phyloP scores from a whole-genome alignment of 2,329 filamentous ascomycete species.

The Ophiostoma perfectum region DNA sequence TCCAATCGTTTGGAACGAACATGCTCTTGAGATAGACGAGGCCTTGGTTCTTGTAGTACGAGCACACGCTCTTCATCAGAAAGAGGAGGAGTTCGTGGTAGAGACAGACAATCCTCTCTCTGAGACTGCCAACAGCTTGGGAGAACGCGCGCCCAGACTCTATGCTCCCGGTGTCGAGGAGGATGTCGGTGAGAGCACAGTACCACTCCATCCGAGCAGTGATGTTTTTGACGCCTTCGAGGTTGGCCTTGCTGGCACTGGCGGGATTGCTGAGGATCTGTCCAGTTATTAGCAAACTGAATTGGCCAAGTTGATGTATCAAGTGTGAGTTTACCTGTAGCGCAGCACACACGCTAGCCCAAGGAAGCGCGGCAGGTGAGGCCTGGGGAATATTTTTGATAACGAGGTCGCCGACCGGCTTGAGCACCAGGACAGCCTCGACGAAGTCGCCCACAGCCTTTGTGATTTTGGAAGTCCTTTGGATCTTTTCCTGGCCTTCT shows the following conservation, averaged over 20 bases:
- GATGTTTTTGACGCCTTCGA: conserved; percentile 35
- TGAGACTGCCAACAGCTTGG: not conserved
- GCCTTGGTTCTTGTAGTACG: not conserved
- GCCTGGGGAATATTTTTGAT: not conserved
- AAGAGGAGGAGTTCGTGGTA: not conserved
- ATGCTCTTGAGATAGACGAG: not conserved
- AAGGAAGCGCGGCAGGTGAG: not conserved
- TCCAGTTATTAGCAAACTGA: not conserved
- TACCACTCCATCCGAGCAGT: conserved; percentile 39
- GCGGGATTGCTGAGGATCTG: not conserved
- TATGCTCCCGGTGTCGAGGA: conserved; percentile 28
- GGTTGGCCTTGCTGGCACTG: conserved; percentile 29
- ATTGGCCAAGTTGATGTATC: not conserved
- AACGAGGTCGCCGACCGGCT: not conserved
- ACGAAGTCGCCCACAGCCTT: not conserved
- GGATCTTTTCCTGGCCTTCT: not conserved
- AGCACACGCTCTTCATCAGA: not conserved
- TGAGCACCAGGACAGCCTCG: not conserved
- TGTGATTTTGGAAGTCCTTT: not conserved
- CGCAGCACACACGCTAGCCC: not conserved
- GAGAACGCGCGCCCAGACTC: not conserved
- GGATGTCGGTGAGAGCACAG: conserved; percentile 31
- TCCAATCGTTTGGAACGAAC: not conserved
- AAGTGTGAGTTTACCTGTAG: not conserved
- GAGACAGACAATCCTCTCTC: not conserved